Evolutionary conservation across 306 rosid species (phyloP).

Genomic region (Rosa chinensis): DNA sequence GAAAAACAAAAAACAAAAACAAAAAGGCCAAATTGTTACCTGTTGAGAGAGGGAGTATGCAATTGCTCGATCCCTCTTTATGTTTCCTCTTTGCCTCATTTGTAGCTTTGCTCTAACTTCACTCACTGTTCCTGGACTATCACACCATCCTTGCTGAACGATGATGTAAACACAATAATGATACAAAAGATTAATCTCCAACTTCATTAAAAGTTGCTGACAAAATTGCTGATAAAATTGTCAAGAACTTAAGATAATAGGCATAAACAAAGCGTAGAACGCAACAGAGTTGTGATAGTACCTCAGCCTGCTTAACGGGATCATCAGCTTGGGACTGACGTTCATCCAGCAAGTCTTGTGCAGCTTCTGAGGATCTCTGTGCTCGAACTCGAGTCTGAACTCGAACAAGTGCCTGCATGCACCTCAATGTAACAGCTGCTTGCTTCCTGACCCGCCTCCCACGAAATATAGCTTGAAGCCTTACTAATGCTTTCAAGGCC

Average conservation of each 20-base stretch:
- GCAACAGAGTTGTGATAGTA: background rate
- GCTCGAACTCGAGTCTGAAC: conserved; percentile 72
- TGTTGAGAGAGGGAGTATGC: conserved; percentile 56
- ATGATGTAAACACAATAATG: conserved; percentile 5
- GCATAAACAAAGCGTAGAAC: background rate
- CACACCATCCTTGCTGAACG: conserved; percentile 80
- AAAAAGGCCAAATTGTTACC: conserved; percentile 38
- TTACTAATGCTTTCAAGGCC: conserved; percentile 83
- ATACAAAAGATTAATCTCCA: background rate
- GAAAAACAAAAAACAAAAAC: background rate
- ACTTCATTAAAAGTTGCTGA: background rate
- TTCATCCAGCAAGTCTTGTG: conserved; percentile 1
- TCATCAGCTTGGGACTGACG: conserved; percentile 45
- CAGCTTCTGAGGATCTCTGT: conserved; percentile 39
- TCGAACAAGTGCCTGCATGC: conserved; percentile 94
- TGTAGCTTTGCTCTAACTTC: conserved; percentile 68
- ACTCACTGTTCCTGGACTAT: conserved; percentile 60
- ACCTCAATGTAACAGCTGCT: conserved; percentile 84
- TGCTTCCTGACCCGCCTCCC: conserved; percentile 82
- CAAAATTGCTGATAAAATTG: background rate
- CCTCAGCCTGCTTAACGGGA: conserved; percentile 75
- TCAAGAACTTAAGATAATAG: background rate
- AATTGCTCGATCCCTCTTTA: conserved; percentile 73
- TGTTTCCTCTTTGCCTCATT: conserved; percentile 63
- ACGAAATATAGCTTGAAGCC: conserved; percentile 90